Base-by-base conservation (phyloP, 306 rosid genomes). In the Mimosa bimucronata region DNA sequence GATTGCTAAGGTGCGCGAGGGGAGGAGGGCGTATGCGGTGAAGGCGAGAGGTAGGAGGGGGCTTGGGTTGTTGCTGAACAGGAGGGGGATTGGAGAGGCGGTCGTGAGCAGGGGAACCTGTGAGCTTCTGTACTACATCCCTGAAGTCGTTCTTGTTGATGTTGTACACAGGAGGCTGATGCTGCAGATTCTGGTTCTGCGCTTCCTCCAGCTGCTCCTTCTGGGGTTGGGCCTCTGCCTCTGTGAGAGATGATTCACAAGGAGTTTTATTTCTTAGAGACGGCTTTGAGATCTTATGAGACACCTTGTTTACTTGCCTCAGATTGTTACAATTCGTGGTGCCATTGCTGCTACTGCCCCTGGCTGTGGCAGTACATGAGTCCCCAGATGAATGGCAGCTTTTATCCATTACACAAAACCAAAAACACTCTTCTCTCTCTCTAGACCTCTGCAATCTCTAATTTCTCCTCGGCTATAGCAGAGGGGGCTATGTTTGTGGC, bases 61-160 rank as follows among this genome's bases (percentile, higher is more conserved):
- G 84, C 82, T 86, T 89, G 1, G 97, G 97, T 2, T 80, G 88
- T 65, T 88, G 90, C 60, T 84, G 90, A 66, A 85, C 74, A 9
- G 90, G 91, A 42, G 91, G 89, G 0, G 97, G 87, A 50, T 79
- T 72, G 4, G 87, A 67, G 82, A 88, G 82, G 23, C 89, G 89
- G 28, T 87, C 93, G 42, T 87, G 91, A 16, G 93, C 93, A 21
- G 96, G 96, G 1, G 96, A 91, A 15, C 96, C 96, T 1, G 97
- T 91, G 77, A 91, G 93, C 86, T 82, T 91, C 89, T 91, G 97
- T n/a, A 91, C 97, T 10, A 91, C 88, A 42, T 91, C 93, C 25
- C 93, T 80, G 86, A 91, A 91, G 69, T 91, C 97, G 37, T 77
- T 89, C 83, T 91, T 91, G 87, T 83, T 89, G 84, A 91, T 89